Evolutionary conservation across 1,284 basidiomycete species (phyloP).

Genomic region (Cutaneotrichosporon daszewskae): DNA sequence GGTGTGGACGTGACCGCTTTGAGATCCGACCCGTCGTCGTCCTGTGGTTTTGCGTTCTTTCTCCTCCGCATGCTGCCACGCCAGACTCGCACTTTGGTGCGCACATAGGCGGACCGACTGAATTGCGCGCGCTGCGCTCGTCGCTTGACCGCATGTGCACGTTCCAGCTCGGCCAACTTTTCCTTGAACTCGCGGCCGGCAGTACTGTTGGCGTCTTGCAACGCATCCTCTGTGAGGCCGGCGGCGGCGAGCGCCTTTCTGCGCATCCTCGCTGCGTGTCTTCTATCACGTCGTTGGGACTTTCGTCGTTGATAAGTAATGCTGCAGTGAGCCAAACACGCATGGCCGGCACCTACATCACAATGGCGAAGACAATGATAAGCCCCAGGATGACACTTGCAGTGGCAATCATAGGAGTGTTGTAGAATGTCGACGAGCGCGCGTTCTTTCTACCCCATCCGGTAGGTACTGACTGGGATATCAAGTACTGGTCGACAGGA

Average conservation of each 20-base stretch:
- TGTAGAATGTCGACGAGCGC: conserved; percentile 35
- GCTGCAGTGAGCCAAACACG: conserved; percentile 14
- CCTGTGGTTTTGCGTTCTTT: conserved; percentile 7
- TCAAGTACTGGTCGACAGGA: neutral
- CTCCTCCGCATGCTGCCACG: conserved; percentile 21
- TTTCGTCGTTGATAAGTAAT: conserved; percentile 37
- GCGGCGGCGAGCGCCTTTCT: conserved; percentile 39
- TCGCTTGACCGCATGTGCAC: conserved; percentile 19
- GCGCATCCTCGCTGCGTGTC: conserved; percentile 32
- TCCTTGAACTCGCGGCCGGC: conserved; percentile 23
- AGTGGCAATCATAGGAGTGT: conserved; percentile 43
- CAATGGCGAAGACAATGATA: conserved; percentile 36
- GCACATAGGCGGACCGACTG: conserved; percentile 19
- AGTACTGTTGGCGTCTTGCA: conserved; percentile 20
- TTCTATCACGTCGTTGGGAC: conserved; percentile 30
- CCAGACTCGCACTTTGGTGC: conserved; percentile 36
- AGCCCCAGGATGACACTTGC: conserved; percentile 40
- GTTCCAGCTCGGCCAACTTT: conserved; percentile 32
- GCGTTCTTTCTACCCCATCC: conserved; percentile 1
- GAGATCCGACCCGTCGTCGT: neutral
- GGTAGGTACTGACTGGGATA: neutral
- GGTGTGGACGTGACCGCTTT: no score
- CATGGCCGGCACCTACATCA: conserved; percentile 26
- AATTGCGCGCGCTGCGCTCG: conserved; percentile 20
- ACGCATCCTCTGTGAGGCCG: conserved; percentile 28